phyloP scores from a whole-genome alignment of 108 stramenopile species.

The Nitzschia putrida region DNA sequence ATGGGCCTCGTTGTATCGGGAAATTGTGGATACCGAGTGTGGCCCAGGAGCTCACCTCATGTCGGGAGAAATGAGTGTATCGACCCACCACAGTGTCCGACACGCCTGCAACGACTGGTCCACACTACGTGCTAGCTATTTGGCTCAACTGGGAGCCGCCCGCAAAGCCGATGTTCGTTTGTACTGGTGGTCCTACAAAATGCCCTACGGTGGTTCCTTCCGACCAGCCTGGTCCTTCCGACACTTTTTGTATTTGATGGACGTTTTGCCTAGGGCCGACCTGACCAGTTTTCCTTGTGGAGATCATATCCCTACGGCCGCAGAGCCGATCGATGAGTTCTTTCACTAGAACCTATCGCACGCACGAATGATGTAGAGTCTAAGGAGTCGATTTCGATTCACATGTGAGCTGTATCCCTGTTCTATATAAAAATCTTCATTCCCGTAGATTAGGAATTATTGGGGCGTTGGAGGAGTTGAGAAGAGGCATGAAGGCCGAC shows the following conservation, averaged over 20 bases:
- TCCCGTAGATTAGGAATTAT: too few relatives aligned
- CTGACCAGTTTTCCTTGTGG: slow-evolving; percentile 39
- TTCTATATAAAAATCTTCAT: too few relatives aligned
- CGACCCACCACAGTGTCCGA: slow-evolving; percentile 69
- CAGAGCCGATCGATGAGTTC: slow-evolving; percentile 9
- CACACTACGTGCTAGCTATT: slow-evolving; percentile 52
- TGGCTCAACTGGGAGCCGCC: slow-evolving; percentile 51
- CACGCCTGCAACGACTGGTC: slow-evolving; percentile 67
- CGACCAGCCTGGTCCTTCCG: slow-evolving; percentile 72
- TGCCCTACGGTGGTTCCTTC: slow-evolving; percentile 81
- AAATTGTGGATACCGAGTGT: slow-evolving; percentile 48
- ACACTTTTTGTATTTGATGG: slow-evolving; percentile 66
- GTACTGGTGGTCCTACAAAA: slow-evolving; percentile 76
- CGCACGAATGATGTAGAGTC: too few relatives aligned
- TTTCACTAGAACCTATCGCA: background rate
- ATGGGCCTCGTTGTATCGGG: slow-evolving; percentile 60
- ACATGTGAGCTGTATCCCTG: too few relatives aligned
- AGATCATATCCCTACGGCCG: slow-evolving; percentile 9
- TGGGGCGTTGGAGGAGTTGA: too few relatives aligned
- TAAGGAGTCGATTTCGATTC: too few relatives aligned
- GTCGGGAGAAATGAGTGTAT: slow-evolving; percentile 73
- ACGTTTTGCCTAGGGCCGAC: slow-evolving; percentile 57
- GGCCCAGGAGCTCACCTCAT: slow-evolving; percentile 52
- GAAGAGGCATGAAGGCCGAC: too few relatives aligned
- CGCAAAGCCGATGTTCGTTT: slow-evolving; percentile 58